A percentile compares a stretch with the other conserved stretches of the same genome.
These are phyloP conservation scores for Dacryopinax primogenitus DNA, from an alignment of 768 basidiomycete species.

Conservation along the genomic window DNA sequence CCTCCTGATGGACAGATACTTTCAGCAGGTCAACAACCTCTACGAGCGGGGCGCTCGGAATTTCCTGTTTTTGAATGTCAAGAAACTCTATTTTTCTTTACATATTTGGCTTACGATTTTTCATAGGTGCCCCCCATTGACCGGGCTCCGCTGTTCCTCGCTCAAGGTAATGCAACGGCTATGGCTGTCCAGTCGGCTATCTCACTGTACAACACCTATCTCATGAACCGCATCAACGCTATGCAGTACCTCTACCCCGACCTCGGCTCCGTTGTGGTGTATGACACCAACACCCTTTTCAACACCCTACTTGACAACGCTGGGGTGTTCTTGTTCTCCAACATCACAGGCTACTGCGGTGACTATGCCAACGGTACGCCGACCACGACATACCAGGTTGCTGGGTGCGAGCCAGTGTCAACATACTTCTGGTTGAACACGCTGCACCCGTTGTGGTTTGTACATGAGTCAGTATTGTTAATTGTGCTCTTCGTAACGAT, in stretches of 20 bases:
- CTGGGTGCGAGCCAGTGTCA: conserved; percentile 48
- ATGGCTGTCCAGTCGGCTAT: conserved; percentile 28
- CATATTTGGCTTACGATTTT: background rate
- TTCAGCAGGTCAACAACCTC: conserved; percentile 36
- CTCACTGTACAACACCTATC: conserved; percentile 40
- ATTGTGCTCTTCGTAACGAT: background rate
- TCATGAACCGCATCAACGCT: conserved; percentile 28
- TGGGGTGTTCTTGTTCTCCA: conserved; percentile 42
- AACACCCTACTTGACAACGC: conserved; percentile 45
- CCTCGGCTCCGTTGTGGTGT: conserved; percentile 36
- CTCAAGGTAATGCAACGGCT: conserved; percentile 26
- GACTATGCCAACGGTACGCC: conserved; percentile 46
- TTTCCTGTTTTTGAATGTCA: conserved; percentile 25
- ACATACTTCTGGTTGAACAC: conserved; percentile 55
- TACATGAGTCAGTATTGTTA: conserved; percentile 41
- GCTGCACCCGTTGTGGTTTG: conserved; percentile 48
- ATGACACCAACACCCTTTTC: conserved; percentile 47
- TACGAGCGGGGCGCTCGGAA: conserved; percentile 32
- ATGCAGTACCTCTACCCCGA: conserved; percentile 35
- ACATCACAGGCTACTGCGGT: conserved; percentile 45
- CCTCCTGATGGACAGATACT: conserved; percentile 26
- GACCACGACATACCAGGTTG: conserved; percentile 39
- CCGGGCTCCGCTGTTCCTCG: conserved; percentile 31
- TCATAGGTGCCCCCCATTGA: conserved; percentile 30
- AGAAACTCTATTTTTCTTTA: background rate